Evolutionary conservation across 1,284 basidiomycete species (phyloP), one percentile per base, ranked within the genome.

Genomic region (Puccinia novopanici): DNA sequence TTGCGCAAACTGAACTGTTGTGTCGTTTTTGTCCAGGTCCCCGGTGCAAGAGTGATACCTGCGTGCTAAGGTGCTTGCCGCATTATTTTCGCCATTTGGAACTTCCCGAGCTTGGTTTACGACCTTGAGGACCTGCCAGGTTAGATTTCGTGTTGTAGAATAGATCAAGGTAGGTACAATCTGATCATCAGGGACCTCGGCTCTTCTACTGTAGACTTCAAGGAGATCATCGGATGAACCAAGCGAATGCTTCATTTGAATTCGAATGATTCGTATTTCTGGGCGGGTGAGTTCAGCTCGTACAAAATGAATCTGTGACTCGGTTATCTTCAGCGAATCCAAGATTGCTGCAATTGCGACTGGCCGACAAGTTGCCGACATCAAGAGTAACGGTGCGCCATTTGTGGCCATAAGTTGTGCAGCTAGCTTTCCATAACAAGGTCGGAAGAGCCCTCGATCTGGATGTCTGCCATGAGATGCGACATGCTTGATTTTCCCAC

Each of bases 111-210:
- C 68, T 10, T 71, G 15, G 24, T 71, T 8, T 6, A 71, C 13
- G 3, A n/a, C 45, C 3, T 10, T 10, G 4, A 71, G 30, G 1
- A 40, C 45, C 15, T 71, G 48, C 34, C 9, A 52, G 5, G n/a
- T 71, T 9, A 37, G 19, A 54, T 71, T 52, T 24, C 68, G 42
- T 12, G 68, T 71, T 3, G 48, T 17, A 2, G 50, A 22, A 22
- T 55, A 77, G 27, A 77, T 68, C 2, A 67, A 10, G 13, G 50
- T 77, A 6, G 27, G 50, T n/a, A 24, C 24, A 3, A 68, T n/a
- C 13, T 77, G 17, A 19, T 37, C 12, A n/a, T 68, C 63, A 17
- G 75, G 30, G 8, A 67, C 54, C 42, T 2, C 2, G 15, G 45
- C 30, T 37, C 30, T 52, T 52, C 50, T 52, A 8, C 45, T 45